Conservation (phyloP, 352 stramenopile genomes). For the Blastocystis sp. region DNA sequence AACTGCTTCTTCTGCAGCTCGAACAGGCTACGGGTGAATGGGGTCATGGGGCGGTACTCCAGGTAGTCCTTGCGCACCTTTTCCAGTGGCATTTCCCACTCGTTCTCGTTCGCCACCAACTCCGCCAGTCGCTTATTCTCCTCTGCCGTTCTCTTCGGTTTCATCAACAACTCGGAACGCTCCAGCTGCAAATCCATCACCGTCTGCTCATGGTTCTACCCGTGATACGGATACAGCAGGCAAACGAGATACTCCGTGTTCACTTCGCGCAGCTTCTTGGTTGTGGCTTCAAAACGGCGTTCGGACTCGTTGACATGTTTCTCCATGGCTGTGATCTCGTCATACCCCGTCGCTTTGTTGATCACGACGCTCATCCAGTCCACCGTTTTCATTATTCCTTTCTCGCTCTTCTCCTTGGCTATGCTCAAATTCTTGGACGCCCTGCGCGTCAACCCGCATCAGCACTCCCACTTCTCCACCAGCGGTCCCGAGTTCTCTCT, state of each 20-base stretch:
- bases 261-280: slow-evolving; percentile 34
- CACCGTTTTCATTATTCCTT: background rate
- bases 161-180: slow-evolving; percentile 42
- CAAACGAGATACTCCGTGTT: slow-evolving; percentile 32
- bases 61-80: slow-evolving; percentile 45
- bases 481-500: no score
- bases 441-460: background rate
- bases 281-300: slow-evolving; percentile 42
- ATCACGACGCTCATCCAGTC: slow-evolving; percentile 28
- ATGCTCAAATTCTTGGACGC: background rate
- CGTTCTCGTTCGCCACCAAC: slow-evolving; percentile 58
- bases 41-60: background rate
- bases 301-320: slow-evolving; percentile 56
- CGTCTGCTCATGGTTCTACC: slow-evolving; percentile 45
- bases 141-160: slow-evolving; percentile 37
- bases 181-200: slow-evolving; percentile 62
- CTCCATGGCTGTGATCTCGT: slow-evolving; percentile 48
- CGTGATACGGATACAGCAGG: background rate
- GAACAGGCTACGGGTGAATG: slow-evolving; percentile 29
- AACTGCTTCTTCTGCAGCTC: slow-evolving; percentile 50
- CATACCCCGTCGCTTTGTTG: slow-evolving; percentile 52
- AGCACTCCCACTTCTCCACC: no score
- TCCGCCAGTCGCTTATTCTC: slow-evolving; percentile 54
- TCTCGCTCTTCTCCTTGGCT: background rate
- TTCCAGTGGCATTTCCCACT: slow-evolving; percentile 47